Percentiles rank a stretch among this genome's conserved stretches.
Conservation (phyloP, 805 yeast genomes). For the Kluyveromyces dobzhanskii region DNA sequence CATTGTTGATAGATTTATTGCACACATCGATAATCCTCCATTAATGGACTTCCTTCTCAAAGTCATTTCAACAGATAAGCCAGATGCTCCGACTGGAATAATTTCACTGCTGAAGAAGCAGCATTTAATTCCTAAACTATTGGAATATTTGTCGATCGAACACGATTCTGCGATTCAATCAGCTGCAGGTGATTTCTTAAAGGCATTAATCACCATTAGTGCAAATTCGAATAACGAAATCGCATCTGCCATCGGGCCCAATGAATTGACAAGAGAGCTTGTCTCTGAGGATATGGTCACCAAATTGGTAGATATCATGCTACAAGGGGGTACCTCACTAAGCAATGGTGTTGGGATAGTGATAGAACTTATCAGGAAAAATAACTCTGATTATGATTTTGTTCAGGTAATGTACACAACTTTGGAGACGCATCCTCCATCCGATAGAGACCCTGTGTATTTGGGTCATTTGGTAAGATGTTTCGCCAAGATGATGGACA, state of each 20-base stretch:
- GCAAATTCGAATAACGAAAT: conserved; percentile 85
- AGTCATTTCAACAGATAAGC: conserved; percentile 87
- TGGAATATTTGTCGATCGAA: conserved; percentile 62
- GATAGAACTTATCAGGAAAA: conserved; percentile 89
- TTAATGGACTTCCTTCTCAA: conserved; percentile 87
- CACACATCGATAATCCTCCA: conserved; percentile 87
- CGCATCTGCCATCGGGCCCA: conserved; percentile 91
- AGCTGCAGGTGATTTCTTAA: conserved; percentile 91
- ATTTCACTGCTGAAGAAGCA: conserved; percentile 69
- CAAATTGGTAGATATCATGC: conserved; percentile 66
- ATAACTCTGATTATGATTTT: conserved; percentile 90
- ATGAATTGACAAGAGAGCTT: conserved; percentile 83
- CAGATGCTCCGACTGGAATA: conserved; percentile 82
- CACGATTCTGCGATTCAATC: conserved; percentile 69
- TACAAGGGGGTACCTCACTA: conserved; percentile 76
- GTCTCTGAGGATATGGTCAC: conserved; percentile 67
- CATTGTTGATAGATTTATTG: conserved; percentile 72
- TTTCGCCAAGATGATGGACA: conserved; percentile 65
- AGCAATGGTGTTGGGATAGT: conserved; percentile 92
- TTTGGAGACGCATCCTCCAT: conserved; percentile 85
- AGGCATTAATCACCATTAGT: conserved; percentile 88
- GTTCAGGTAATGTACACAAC: conserved; percentile 79
- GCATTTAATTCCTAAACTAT: conserved; percentile 59
- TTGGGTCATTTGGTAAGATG: conserved; percentile 76
- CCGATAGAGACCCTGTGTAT: conserved; percentile 85